Conservation (phyloP, 1,139 yeast species). For the Sugiyamaella paludigena region DNA sequence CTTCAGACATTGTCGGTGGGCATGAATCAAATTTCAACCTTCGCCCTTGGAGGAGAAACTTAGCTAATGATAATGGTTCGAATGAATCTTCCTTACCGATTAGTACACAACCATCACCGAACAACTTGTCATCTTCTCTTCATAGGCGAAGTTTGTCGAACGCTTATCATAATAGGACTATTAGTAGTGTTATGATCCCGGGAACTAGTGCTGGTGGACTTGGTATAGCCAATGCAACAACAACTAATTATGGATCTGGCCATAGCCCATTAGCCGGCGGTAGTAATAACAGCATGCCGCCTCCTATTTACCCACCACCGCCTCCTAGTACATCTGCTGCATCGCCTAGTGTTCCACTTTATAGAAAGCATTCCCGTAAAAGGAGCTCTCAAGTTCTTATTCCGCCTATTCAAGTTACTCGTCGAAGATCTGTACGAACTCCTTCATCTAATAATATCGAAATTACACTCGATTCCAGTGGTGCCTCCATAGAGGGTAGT, state of each 20-base stretch:
- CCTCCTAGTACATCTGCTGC: conserved; percentile 8
- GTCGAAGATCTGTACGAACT: conserved; percentile 9
- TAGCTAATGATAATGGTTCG: neutral
- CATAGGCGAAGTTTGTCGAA: no score
- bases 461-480: neutral
- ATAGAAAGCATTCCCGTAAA: conserved; percentile 36
- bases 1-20: neutral
- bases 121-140: no score
- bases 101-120: no score
- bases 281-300: neutral
- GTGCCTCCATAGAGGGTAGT: neutral
- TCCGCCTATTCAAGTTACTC: conserved; percentile 31
- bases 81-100: no score
- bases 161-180: no score
- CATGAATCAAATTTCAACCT: neutral
- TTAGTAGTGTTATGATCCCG: no score
- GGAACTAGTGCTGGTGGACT: no score
- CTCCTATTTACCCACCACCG: conserved; percentile 7
- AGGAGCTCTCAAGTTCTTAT: conserved; percentile 37
- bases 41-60: conserved; percentile 4
- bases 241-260: no score
- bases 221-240: no score
- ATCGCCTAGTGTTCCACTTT: conserved; percentile 15
- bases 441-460: conserved; percentile 1
- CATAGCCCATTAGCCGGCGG: no score